phyloP scores from a whole-genome alignment of 192 early-diverging fungal species.

The Mortierella claussenii region DNA sequence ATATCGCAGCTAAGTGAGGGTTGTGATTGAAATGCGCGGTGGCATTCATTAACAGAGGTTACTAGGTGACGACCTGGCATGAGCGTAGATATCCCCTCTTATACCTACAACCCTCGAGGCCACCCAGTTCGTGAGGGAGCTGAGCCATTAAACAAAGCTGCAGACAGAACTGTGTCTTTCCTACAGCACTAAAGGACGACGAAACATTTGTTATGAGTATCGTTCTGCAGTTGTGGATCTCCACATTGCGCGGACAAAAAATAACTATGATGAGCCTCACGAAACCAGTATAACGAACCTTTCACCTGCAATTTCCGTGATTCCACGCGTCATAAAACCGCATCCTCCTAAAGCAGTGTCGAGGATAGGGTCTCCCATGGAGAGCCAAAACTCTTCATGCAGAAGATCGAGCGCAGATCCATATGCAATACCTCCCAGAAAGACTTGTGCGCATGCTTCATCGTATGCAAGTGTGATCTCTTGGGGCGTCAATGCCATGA shows the following conservation, averaged over 20 bases:
- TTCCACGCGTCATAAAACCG: conserved; percentile 66
- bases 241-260: neutral
- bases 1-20: conserved; percentile 60
- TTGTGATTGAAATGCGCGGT: neutral
- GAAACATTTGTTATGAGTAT: conserved; percentile 2
- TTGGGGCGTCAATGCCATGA: conserved; percentile 28
- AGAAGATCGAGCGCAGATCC: conserved; percentile 50
- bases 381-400: conserved; percentile 51
- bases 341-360: conserved; percentile 66
- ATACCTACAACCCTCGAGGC: conserved; percentile 65
- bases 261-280: no score
- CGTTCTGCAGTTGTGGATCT: neutral
- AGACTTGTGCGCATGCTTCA: conserved; percentile 26
- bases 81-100: neutral
- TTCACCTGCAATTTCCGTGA: conserved; percentile 80
- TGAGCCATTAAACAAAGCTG: conserved; percentile 82
- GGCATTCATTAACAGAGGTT: neutral
- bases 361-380: conserved; percentile 61
- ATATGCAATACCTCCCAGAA: conserved; percentile 37
- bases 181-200: conserved; percentile 66
- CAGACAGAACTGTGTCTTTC: conserved; percentile 89
- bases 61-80: neutral
- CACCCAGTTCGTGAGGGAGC: conserved; percentile 64
- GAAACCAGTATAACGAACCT: no score
- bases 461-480: conserved; percentile 28